Evolutionary conservation across 1,139 yeast species (phyloP), one percentile per base, ranked within the genome.

Genomic region (Geotrichum phurueaensis): DNA sequence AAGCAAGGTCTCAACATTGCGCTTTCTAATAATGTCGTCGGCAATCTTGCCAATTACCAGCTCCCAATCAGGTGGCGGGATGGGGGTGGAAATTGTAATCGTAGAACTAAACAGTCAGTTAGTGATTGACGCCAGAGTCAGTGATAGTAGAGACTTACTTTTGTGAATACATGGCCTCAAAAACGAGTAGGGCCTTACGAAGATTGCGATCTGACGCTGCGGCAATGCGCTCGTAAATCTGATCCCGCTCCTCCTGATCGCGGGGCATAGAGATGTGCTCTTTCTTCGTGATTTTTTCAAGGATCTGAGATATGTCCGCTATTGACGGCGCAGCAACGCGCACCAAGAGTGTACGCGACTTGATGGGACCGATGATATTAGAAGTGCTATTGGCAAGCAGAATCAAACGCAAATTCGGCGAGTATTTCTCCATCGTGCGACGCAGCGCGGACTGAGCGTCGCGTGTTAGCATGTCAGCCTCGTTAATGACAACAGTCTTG

Each of bases 361-460:
- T 87, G 64, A 94, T 94, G 3, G 99, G 99, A 1, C 92, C 86
- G 65, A 94, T 94, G 63, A 94, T 91, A 66, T 89, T 89, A 33
- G 97, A 89, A 36, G 96, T 89, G 9, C 97, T 84, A 71, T 89
- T 94, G 68, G 97, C 89, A 39, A 94, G 81, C 78, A 94, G 78
- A 58, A 95, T 84, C 65, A 94, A 78, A 65, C 99, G 82, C 67
- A 94, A 84, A 70, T 90, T 92, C 25, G 87, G 81, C 3, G 97
- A 89, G 75, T 92, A 94, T 71, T 94, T 94, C 71, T 94, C 99
- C 98, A 94, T 95, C 0, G 99, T 94, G 73, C 99, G 83, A 77
- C 99, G 84, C 67, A 94, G 78, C 0, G 99, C 99, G 15, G 97
- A 97, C 73, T 94, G 99, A 0, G 99, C 99, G 72, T 96, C 99